Conservation (phyloP, 1,139 yeast species). For the Scheffersomyces cryptocercus region DNA sequence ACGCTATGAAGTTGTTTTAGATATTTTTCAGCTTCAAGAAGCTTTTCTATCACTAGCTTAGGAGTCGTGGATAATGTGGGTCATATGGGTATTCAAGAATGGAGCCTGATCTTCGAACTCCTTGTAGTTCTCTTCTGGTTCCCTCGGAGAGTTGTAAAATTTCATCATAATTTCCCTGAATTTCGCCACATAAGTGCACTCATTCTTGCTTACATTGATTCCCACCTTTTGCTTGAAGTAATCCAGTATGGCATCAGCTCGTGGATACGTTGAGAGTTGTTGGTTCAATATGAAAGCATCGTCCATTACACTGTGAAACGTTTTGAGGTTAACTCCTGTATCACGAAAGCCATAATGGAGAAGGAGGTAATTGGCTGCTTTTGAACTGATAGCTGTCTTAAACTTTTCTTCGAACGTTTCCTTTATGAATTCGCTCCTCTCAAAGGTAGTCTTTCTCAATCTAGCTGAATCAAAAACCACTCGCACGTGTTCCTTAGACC, state of each 20-base stretch:
- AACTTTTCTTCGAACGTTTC: constrained; percentile 6
- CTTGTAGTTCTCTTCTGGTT: constrained; percentile 16
- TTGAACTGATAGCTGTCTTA: constrained; percentile 8
- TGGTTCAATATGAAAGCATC: constrained; percentile 10
- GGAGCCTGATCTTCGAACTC: constrained; percentile 9
- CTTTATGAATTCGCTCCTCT: constrained; percentile 4
- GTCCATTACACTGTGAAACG: constrained; percentile 14
- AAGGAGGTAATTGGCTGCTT: constrained; percentile 16
- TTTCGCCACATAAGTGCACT: constrained; percentile 2
- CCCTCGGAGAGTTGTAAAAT: constrained; percentile 15
- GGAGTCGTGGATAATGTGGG: background rate
- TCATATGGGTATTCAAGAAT: background rate
- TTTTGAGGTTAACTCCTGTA: constrained; percentile 7
- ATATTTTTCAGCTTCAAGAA: too few species aligned
- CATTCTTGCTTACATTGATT: constrained; percentile 6
- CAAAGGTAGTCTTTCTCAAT: background rate
- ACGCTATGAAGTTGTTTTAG: too few species aligned
- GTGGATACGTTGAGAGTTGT: constrained; percentile 7
- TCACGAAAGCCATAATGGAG: constrained; percentile 19
- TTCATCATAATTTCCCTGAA: constrained; percentile 17
- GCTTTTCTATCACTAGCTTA: too few species aligned
- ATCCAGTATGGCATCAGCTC: constrained; percentile 6
- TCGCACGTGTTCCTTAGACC: constrained; percentile 11
- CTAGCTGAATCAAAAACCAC: constrained; percentile 8
- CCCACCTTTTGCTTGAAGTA: constrained; percentile 6